A percentile compares a stretch with the other conserved stretches of the same genome.
phyloP scores from a whole-genome alignment of 106 monocot species.

The Cymbidium sinense region DNA sequence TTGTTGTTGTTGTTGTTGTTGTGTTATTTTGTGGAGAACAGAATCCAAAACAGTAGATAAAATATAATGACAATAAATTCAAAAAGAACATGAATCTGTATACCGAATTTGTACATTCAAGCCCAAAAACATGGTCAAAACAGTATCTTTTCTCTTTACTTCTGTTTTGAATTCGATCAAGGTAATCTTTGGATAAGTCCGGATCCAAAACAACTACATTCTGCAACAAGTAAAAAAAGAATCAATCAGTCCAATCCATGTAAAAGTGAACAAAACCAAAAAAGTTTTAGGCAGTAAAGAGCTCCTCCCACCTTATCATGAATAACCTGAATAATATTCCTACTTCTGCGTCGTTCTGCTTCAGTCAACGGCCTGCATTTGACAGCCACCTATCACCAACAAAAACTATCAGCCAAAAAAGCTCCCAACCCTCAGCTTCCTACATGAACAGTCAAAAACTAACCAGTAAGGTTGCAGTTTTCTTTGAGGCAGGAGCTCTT shows the following conservation, averaged over 20 bases:
- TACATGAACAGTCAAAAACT: background rate
- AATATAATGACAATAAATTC: background rate
- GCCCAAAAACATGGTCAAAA: slow-evolving; percentile 93
- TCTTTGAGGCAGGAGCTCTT: slow-evolving; percentile 78
- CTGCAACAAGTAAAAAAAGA: slow-evolving; percentile 25
- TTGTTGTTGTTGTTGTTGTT: background rate
- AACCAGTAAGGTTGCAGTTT: slow-evolving; percentile 85
- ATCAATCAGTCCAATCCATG: background rate
- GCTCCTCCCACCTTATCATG: slow-evolving; percentile 64
- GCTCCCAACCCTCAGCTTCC: background rate
- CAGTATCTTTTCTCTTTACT: slow-evolving; percentile 89
- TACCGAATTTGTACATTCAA: slow-evolving; percentile 70
- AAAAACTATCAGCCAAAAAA: slow-evolving; percentile 7
- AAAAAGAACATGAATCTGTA: background rate
- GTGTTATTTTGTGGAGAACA: background rate
- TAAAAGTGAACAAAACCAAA: background rate
- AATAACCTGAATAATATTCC: slow-evolving; percentile 87
- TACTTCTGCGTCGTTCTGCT: slow-evolving; percentile 37
- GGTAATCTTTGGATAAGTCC: slow-evolving; percentile 93
- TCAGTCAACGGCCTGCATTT: slow-evolving; percentile 85
- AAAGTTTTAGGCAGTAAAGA: background rate
- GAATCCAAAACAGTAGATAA: too few species aligned
- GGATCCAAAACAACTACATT: slow-evolving; percentile 85
- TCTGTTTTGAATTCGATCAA: slow-evolving; percentile 83
- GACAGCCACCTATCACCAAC: slow-evolving; percentile 72